Conservation (phyloP, 257 asterid species). For the Ligustrum vulgare region DNA sequence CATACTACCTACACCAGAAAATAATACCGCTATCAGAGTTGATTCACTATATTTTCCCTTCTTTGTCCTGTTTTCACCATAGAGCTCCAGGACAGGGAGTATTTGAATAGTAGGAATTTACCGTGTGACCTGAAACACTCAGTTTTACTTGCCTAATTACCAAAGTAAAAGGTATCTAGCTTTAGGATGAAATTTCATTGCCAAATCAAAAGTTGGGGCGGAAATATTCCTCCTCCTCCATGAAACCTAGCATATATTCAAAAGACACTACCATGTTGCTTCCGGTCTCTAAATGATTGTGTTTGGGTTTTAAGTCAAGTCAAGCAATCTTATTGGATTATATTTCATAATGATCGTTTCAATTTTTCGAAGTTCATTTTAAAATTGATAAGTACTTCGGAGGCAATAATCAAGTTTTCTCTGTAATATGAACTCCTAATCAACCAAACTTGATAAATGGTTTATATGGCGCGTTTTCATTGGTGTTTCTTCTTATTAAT, state of each 20-base stretch:
- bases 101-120: neutral
- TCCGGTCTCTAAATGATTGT: neutral
- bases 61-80: neutral
- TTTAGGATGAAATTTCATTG: neutral
- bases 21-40: neutral
- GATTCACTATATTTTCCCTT: neutral
- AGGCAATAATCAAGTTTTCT: neutral
- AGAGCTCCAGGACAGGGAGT: neutral
- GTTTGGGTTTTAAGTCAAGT: neutral
- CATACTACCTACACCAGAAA: neutral
- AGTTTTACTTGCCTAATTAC: neutral
- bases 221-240: neutral
- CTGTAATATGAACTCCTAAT: neutral
- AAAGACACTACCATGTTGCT: neutral
- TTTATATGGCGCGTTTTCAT: neutral
- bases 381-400: neutral
- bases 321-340: neutral
- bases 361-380: neutral
- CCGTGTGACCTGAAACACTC: neutral
- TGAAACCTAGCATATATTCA: neutral
- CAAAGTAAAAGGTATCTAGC: neutral
- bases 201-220: neutral
- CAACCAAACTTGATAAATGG: neutral
- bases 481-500: conserved; percentile 15
- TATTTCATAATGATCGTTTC: neutral